Evolutionary conservation across 2,329 filamentous ascomycete species (phyloP).

Genomic region (Rhynchosporium agropyri): DNA sequence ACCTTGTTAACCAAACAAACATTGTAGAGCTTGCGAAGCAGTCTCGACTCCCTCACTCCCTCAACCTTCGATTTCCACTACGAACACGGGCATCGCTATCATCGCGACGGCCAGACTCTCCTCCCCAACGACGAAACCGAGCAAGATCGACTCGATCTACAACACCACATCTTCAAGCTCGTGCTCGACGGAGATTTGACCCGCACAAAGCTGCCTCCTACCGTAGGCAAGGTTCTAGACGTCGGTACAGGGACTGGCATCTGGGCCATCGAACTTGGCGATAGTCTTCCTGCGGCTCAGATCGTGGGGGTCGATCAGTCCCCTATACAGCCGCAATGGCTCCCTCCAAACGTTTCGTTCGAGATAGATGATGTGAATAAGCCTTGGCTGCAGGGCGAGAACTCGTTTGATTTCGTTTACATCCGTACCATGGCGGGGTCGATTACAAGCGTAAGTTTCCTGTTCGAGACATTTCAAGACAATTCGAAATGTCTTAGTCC

Average conservation of each 20-base stretch:
- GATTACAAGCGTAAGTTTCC: conserved; percentile 43
- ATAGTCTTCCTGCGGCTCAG: conserved; percentile 48
- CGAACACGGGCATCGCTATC: conserved; percentile 31
- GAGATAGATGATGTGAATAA: conserved; percentile 65
- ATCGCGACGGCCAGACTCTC: conserved; percentile 25
- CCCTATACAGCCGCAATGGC: conserved; percentile 60
- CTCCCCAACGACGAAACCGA: conserved; percentile 28
- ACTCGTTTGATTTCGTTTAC: conserved; percentile 62
- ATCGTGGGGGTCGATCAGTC: conserved; percentile 63
- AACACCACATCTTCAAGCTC: conserved; percentile 31
- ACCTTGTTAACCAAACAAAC: background rate
- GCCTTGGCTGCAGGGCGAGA: conserved; percentile 45
- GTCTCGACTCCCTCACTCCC: conserved; percentile 20
- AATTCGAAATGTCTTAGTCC: background rate
- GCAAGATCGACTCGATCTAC: conserved; percentile 26
- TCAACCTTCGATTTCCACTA: conserved; percentile 26
- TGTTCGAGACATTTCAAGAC: background rate
- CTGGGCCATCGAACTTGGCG: conserved; percentile 47
- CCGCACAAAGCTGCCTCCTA: conserved; percentile 32
- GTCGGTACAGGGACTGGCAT: conserved; percentile 48
- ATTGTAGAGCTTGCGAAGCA: conserved; percentile 20
- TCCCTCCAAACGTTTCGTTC: conserved; percentile 63
- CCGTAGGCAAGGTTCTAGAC: conserved; percentile 43
- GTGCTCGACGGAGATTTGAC: conserved; percentile 25
- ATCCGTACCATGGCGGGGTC: conserved; percentile 58